These are phyloP conservation scores for Saccharum officinarum DNA, from an alignment of 176 grass and related monocot species.

Conservation along the genomic window DNA sequence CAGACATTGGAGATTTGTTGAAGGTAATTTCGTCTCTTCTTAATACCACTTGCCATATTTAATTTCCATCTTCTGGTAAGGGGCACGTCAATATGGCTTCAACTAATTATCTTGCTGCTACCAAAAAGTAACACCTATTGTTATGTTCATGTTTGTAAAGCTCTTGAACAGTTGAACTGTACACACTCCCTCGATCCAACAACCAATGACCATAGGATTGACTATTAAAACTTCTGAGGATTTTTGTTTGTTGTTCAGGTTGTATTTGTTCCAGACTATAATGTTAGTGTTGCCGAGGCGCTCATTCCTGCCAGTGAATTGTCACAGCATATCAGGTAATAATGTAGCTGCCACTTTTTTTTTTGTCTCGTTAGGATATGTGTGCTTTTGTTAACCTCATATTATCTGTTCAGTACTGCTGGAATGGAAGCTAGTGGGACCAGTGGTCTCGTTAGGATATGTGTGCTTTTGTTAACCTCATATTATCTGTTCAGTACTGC, in stretches of 20 bases:
- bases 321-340: constrained; percentile 97
- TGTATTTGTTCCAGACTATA: constrained; percentile 96
- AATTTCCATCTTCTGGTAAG: constrained; percentile 12
- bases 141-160: constrained; percentile 15
- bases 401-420: constrained; percentile 71
- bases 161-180: not conserved
- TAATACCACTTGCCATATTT: not conserved
- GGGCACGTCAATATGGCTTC: constrained; percentile 7
- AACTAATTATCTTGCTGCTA: constrained; percentile 3
- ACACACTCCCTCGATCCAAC: constrained; percentile 13
- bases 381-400: constrained; percentile 25
- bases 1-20: constrained; percentile 88
- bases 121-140: not conserved
- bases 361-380: not conserved
- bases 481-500: constrained; percentile 69
- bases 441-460: constrained; percentile 33
- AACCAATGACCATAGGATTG: constrained; percentile 13
- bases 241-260: constrained; percentile 72
- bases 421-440: constrained; percentile 99
- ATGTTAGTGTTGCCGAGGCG: constrained; percentile 90
- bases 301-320: constrained; percentile 98
- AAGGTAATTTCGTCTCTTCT: constrained; percentile 58
- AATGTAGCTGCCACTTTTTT: constrained; percentile 11
- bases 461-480: constrained; percentile 23
- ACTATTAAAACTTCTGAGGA: constrained; percentile 23